These are phyloP conservation scores for Torulaspora delbrueckii DNA, from an alignment of 805 yeast species.

Conservation along the genomic window DNA sequence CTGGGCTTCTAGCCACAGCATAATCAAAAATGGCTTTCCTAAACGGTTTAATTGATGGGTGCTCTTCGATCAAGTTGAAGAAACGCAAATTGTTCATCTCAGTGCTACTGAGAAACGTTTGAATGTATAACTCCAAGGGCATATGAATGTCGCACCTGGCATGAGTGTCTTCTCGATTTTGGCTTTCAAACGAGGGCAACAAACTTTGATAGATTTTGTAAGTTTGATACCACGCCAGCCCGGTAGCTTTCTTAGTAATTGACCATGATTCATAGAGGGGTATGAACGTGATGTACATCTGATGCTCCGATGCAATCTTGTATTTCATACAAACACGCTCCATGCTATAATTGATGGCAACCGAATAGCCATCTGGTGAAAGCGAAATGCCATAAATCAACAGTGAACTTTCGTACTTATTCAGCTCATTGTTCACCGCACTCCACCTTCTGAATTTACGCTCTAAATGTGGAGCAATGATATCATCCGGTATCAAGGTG, in stretches of 20 bases:
- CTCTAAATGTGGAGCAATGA: conserved; percentile 26
- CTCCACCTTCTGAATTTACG: conserved; percentile 31
- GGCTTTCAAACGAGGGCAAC: conserved; percentile 17
- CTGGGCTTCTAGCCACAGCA: conserved; percentile 18
- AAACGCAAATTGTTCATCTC: conserved; percentile 22
- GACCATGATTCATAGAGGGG: conserved; percentile 30
- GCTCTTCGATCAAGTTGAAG: conserved; percentile 18
- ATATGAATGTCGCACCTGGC: conserved; percentile 11
- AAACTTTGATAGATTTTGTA: conserved; percentile 26
- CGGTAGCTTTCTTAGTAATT: conserved; percentile 23
- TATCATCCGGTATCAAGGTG: conserved; percentile 15
- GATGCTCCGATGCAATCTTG: conserved; percentile 28
- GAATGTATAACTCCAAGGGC: conserved; percentile 23
- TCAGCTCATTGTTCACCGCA: conserved; percentile 21
- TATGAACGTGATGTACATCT: conserved; percentile 23
- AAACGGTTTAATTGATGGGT: conserved; percentile 19
- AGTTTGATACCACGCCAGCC: conserved; percentile 35
- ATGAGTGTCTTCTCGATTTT: background rate
- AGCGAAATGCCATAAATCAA: conserved; percentile 28
- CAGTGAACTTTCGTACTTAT: conserved; percentile 28
- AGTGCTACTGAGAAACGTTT: conserved; percentile 15
- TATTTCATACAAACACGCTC: conserved; percentile 30
- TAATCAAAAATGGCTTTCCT: conserved; percentile 26
- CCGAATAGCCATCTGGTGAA: conserved; percentile 29
- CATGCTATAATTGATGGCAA: conserved; percentile 28